Evolutionary conservation across 257 asterid species (phyloP).

Genomic region (Schizonepeta tenuifolia): DNA sequence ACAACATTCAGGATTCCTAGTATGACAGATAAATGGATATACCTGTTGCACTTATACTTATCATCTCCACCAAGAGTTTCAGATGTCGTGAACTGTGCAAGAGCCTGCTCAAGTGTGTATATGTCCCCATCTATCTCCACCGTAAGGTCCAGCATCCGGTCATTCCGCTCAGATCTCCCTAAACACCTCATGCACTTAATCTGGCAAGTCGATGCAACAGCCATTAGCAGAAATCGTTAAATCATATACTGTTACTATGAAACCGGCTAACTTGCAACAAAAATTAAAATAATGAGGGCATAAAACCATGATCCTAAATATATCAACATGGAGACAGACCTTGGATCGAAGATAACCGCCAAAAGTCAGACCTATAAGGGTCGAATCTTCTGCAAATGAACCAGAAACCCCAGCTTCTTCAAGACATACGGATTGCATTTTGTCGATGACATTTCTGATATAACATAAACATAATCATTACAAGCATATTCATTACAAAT

Average conservation of each 20-base stretch:
- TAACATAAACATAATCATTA: conserved; percentile 22
- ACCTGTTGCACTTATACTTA: conserved; percentile 69
- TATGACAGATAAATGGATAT: conserved; percentile 17
- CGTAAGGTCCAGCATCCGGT: conserved; percentile 59
- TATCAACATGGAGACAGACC: conserved; percentile 42
- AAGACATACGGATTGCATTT: conserved; percentile 60
- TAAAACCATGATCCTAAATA: conserved; percentile 13
- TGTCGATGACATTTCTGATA: conserved; percentile 57
- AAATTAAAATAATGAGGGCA: background rate
- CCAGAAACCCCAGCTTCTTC: conserved; percentile 61
- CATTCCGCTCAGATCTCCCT: conserved; percentile 52
- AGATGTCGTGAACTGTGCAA: conserved; percentile 53
- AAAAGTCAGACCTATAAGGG: conserved; percentile 62
- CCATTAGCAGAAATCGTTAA: conserved; percentile 20
- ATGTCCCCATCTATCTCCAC: conserved; percentile 62
- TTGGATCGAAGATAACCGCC: conserved; percentile 71
- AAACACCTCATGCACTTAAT: conserved; percentile 64
- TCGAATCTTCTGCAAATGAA: conserved; percentile 56
- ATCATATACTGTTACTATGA: conserved; percentile 15
- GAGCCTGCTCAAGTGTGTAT: conserved; percentile 58
- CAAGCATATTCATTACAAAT: conserved; percentile 25
- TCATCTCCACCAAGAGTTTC: conserved; percentile 70
- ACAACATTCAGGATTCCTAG: conserved; percentile 13
- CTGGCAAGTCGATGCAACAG: conserved; percentile 40
- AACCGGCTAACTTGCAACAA: conserved; percentile 23